Conservation (phyloP, 2,329 filamentous ascomycete species). For the Colletotrichum sublineola region DNA sequence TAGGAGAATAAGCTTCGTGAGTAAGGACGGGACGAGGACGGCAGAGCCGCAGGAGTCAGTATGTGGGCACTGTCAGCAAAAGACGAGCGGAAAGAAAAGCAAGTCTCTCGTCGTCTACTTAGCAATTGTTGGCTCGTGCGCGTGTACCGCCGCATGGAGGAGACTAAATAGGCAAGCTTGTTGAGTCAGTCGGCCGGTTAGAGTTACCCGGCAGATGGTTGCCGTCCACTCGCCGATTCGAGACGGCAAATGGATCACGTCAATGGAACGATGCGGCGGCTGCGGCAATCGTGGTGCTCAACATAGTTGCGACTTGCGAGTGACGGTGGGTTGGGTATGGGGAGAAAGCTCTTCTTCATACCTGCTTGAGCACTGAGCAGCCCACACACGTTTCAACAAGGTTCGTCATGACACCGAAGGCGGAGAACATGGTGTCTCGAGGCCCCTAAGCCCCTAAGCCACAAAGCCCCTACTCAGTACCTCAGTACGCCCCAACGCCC, state of each 20-base stretch:
- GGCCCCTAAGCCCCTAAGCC: neutral
- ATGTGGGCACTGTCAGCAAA: neutral
- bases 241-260: neutral
- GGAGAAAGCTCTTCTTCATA: neutral
- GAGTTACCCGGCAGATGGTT: neutral
- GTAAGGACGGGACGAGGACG: conserved; percentile 10
- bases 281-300: conserved; percentile 13
- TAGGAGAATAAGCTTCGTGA: neutral
- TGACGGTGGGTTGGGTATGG: neutral
- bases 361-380: neutral
- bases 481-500: neutral
- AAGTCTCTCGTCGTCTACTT: neutral
- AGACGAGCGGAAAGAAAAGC: neutral
- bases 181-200: neutral
- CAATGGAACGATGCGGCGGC: neutral
- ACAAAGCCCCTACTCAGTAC: no score
- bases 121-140: neutral
- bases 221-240: neutral
- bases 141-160: neutral
- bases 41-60: conserved; percentile 29
- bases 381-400: conserved; percentile 20
- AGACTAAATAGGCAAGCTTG: neutral
- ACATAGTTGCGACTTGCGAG: neutral
- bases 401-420: conserved; percentile 7
- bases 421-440: neutral